These are phyloP conservation scores for Trypanosoma platydactyli DNA, from an alignment of 208 protist genomes.

Conservation along the genomic window DNA sequence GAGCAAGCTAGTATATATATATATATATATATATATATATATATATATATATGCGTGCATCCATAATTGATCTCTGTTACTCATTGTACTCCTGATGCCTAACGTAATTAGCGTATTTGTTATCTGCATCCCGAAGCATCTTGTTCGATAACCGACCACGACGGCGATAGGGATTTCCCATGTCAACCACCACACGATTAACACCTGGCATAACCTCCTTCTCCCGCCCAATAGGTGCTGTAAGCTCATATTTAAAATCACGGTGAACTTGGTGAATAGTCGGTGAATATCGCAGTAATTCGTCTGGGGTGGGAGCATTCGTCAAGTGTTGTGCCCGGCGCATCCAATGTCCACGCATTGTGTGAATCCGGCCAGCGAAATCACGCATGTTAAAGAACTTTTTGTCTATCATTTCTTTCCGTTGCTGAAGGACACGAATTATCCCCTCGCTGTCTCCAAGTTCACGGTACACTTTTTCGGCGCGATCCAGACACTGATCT, in stretches of 20 bases:
- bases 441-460: conserved; percentile 45
- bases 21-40: conserved; percentile 23
- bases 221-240: conserved; percentile 81
- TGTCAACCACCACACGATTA: conserved; percentile 78
- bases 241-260: conserved; percentile 88
- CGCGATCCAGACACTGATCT: conserved; percentile 81
- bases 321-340: conserved; percentile 69
- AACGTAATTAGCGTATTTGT: conserved; percentile 83
- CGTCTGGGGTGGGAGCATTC: conserved; percentile 85
- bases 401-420: conserved; percentile 84
- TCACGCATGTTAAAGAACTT: conserved; percentile 92
- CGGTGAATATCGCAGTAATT: conserved; percentile 84
- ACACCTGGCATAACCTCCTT: conserved; percentile 78
- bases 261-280: conserved; percentile 90
- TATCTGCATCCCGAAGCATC: conserved; percentile 75
- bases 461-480: conserved; percentile 55
- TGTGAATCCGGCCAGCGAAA: conserved; percentile 88
- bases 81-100: conserved; percentile 53
- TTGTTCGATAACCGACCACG: conserved; percentile 41
- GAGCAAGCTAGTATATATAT: not conserved
- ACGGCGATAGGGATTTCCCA: conserved; percentile 81
- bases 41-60: not conserved
- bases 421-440: conserved; percentile 74
- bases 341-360: conserved; percentile 88
- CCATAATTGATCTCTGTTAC: conserved; percentile 23